These are phyloP conservation scores for Pseudoneurospora amorphoporcata DNA, from an alignment of 495 filamentous ascomycete species.

Conservation along the genomic window DNA sequence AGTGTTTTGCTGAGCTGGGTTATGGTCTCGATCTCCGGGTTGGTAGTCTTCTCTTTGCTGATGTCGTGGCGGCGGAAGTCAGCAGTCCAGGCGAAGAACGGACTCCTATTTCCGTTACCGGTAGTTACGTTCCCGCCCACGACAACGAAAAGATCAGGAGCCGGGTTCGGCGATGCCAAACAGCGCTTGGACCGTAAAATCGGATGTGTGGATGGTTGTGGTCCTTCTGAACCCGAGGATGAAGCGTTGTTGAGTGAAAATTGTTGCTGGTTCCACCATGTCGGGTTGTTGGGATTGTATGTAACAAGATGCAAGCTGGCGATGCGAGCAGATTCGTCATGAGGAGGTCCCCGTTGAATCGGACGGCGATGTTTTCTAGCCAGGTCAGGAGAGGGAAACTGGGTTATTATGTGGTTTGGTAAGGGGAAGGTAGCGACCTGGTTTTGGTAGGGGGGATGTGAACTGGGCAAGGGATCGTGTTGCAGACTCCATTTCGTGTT, in stretches of 20 bases:
- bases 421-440: neutral
- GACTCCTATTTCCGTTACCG: neutral
- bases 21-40: neutral
- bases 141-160: neutral
- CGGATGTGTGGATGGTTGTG: neutral
- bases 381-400: conserved; percentile 24
- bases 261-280: neutral
- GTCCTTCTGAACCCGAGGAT: neutral
- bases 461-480: neutral
- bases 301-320: conserved; percentile 3
- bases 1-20: neutral
- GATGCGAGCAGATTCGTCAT: conserved; percentile 16
- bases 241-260: neutral
- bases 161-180: neutral
- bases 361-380: conserved; percentile 33
- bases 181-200: neutral
- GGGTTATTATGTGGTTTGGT: conserved; percentile 3
- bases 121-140: neutral
- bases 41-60: neutral
- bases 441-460: neutral
- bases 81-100: neutral
- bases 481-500: neutral
- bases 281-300: neutral
- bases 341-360: conserved; percentile 26
- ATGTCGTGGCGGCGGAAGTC: neutral